Percentiles rank a stretch among this genome's conserved stretches.
phyloP scores from a whole-genome alignment of 2,329 filamentous ascomycete genomes.

The Aspergillus flavus region DNA sequence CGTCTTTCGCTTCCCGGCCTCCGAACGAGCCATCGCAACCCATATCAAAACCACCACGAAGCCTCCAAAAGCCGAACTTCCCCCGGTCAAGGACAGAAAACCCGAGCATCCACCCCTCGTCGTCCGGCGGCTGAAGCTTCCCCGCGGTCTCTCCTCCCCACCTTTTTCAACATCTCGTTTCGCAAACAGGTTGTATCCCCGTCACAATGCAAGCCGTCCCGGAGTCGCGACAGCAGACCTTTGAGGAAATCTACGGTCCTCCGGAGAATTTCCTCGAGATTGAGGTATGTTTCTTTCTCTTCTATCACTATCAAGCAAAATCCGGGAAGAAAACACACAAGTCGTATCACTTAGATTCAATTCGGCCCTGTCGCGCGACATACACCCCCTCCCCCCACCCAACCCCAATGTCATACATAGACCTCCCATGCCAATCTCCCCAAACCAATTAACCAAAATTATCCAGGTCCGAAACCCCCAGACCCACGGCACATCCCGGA shows the following conservation, averaged over 20 bases:
- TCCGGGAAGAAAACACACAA: too few relatives aligned
- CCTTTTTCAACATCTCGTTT: neutral
- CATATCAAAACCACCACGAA: neutral
- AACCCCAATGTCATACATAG: neutral
- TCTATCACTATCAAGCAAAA: neutral
- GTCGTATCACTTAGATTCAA: neutral
- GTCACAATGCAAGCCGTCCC: constrained; percentile 65
- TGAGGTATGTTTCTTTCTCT: constrained; percentile 61
- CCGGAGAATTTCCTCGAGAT: constrained; percentile 99
- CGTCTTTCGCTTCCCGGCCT: neutral
- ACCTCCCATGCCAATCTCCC: neutral
- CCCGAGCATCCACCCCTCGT: neutral
- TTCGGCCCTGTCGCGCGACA: neutral
- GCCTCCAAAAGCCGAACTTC: neutral
- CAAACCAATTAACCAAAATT: neutral
- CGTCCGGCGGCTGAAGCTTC: constrained; percentile 5
- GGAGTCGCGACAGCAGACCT: constrained; percentile 82
- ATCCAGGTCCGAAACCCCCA: constrained; percentile 84
- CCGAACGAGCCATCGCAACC: neutral
- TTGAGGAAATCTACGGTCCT: constrained; percentile 98
- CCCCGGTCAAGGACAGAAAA: neutral
- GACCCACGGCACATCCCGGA: constrained; percentile 89
- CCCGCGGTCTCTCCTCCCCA: constrained; percentile 13
- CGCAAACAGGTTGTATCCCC: neutral
- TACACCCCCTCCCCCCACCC: neutral